phyloP scores from a whole-genome alignment of 352 stramenopile species.

The Phytopythium ostracodes region DNA sequence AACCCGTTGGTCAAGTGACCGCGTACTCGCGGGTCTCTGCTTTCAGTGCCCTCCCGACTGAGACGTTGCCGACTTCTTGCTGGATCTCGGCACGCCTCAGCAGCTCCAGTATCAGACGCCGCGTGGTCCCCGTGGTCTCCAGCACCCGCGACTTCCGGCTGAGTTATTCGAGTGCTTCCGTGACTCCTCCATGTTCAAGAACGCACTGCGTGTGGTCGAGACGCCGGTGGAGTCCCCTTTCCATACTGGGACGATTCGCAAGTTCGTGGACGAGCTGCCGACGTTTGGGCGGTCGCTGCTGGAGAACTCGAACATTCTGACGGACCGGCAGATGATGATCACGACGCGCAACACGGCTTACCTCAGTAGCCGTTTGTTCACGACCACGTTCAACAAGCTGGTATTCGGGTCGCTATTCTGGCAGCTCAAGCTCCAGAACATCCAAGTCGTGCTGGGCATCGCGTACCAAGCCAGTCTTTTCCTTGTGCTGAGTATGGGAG shows the following conservation, averaged over 20 bases:
- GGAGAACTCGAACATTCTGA: not conserved
- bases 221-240: not conserved
- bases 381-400: slow-evolving; percentile 6
- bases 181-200: not conserved
- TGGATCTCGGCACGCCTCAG: slow-evolving; percentile 41
- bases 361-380: not conserved
- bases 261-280: not conserved
- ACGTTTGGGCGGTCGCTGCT: not conserved
- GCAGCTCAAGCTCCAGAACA: slow-evolving; percentile 10
- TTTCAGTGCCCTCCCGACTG: slow-evolving; percentile 32
- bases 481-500: slow-evolving; percentile 61
- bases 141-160: not conserved
- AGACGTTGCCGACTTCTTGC: slow-evolving; percentile 87
- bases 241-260: not conserved
- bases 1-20: slow-evolving; percentile 11
- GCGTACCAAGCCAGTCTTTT: slow-evolving; percentile 72
- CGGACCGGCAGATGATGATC: not conserved
- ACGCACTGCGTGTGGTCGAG: not conserved
- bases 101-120: not conserved
- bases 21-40: slow-evolving; percentile 17
- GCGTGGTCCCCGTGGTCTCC: not conserved
- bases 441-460: slow-evolving; percentile 37
- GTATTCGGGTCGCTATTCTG: slow-evolving; percentile 17
- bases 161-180: slow-evolving; percentile 48
- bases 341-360: not conserved